These are phyloP conservation scores for Apophysomyces sp. DNA, from an alignment of 371 early-diverging fungal species.

Conservation along the genomic window DNA sequence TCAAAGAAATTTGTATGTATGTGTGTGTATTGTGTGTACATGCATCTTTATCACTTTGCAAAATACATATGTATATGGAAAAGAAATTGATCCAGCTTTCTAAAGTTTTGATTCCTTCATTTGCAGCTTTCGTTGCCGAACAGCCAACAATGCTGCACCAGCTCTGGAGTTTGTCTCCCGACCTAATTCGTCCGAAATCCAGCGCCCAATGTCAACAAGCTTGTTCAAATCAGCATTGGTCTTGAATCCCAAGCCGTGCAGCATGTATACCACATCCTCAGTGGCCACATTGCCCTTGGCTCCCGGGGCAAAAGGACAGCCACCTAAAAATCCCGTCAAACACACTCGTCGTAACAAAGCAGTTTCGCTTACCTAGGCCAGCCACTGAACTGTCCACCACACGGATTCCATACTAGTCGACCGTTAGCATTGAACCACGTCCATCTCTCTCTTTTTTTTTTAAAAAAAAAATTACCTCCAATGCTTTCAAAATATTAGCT, in stretches of 20 bases:
- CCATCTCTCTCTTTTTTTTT: too few relatives aligned
- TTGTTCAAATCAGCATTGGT: slow-evolving; percentile 80
- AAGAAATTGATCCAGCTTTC: background rate
- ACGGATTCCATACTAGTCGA: slow-evolving; percentile 71
- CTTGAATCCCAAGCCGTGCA: slow-evolving; percentile 80
- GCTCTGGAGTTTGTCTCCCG: slow-evolving; percentile 55
- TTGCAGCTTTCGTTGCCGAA: slow-evolving; percentile 16
- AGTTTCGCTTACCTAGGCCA: slow-evolving; percentile 64
- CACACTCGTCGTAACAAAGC: background rate
- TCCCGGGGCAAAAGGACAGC: slow-evolving; percentile 96
- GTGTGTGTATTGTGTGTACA: too few relatives aligned
- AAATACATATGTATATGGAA: too few relatives aligned
- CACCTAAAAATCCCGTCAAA: slow-evolving; percentile 51
- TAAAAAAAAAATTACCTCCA: slow-evolving; percentile 62
- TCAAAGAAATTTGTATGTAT: too few relatives aligned
- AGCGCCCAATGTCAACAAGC: slow-evolving; percentile 77
- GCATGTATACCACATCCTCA: slow-evolving; percentile 95
- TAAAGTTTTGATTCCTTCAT: slow-evolving; percentile 20
- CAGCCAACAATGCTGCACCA: slow-evolving; percentile 41
- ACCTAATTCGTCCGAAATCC: slow-evolving; percentile 79
- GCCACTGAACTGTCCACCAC: slow-evolving; percentile 93
- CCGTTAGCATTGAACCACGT: background rate
- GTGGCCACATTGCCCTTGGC: slow-evolving; percentile 97
- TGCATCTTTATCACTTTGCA: too few relatives aligned
- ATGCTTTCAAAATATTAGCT: slow-evolving; percentile 87